phyloP scores from a whole-genome alignment of 306 rosid genomes.

The Fragaria ananassa region DNA sequence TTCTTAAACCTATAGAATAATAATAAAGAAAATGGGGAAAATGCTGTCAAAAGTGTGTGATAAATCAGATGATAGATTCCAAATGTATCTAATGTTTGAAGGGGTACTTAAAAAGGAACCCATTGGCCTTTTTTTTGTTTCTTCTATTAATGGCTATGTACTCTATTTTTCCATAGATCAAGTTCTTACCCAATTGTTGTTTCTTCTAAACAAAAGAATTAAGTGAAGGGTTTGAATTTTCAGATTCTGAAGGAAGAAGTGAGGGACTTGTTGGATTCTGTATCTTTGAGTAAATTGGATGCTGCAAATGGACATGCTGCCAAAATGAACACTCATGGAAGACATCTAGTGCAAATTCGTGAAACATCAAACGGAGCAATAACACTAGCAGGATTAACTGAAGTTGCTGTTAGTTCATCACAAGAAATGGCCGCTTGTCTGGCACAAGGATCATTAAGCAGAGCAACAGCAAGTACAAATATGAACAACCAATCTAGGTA shows the following conservation, averaged over 20 bases:
- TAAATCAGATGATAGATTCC: not conserved
- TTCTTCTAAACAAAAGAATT: constrained; percentile 6
- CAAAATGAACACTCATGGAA: constrained; percentile 51
- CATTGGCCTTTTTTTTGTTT: not conserved
- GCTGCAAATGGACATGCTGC: constrained; percentile 51
- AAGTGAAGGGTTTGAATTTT: constrained; percentile 35
- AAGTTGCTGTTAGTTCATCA: constrained; percentile 60
- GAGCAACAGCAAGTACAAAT: constrained; percentile 88
- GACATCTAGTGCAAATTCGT: constrained; percentile 65
- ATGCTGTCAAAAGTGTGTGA: not conserved
- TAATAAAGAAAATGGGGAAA: not conserved
- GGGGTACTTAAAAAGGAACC: not conserved
- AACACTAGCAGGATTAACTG: constrained; percentile 69
- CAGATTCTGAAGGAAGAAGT: constrained; percentile 84
- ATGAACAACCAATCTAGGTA: constrained; percentile 91
- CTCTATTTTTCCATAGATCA: constrained; percentile 16
- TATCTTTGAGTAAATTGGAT: constrained; percentile 53
- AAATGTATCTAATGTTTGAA: constrained; percentile 10
- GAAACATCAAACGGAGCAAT: constrained; percentile 74
- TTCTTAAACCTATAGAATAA: not conserved
- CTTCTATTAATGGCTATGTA: not conserved
- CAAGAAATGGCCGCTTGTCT: constrained; percentile 73
- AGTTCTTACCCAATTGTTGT: not conserved
- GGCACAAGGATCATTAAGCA: constrained; percentile 70
- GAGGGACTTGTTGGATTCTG: constrained; percentile 64